These are phyloP conservation scores for Boletus subparvulus DNA, from an alignment of 768 basidiomycete genomes.

Conservation along the genomic window DNA sequence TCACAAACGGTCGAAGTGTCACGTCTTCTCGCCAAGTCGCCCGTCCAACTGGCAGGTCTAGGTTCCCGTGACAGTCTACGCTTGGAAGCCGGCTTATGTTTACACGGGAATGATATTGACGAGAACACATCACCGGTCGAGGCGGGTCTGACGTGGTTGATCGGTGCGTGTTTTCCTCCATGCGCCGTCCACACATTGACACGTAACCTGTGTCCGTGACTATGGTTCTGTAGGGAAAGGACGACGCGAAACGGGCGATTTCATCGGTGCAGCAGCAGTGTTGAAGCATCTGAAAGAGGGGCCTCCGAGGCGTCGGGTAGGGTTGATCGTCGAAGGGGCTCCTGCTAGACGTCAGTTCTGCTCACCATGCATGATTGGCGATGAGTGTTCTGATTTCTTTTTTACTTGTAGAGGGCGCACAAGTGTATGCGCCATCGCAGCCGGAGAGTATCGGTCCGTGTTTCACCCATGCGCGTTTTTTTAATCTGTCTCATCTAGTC, in stretches of 20 bases:
- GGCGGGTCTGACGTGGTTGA: slow-evolving; percentile 90
- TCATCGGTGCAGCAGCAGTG: slow-evolving; percentile 78
- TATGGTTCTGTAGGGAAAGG: slow-evolving; percentile 64
- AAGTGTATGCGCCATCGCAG: slow-evolving; percentile 58
- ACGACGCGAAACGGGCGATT: slow-evolving; percentile 63
- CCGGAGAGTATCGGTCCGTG: slow-evolving; percentile 60
- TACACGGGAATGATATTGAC: slow-evolving; percentile 93
- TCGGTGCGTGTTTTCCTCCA: slow-evolving; percentile 53
- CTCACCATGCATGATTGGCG: neutral
- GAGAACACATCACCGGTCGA: slow-evolving; percentile 86
- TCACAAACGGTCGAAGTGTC: slow-evolving; percentile 71
- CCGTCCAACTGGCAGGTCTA: slow-evolving; percentile 83
- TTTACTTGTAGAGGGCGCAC: slow-evolving; percentile 64
- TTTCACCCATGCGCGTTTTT: slow-evolving; percentile 2
- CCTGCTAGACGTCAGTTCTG: slow-evolving; percentile 72
- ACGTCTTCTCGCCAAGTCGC: slow-evolving; percentile 53
- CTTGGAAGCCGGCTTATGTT: slow-evolving; percentile 94
- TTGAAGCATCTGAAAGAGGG: slow-evolving; percentile 78
- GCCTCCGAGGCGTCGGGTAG: slow-evolving; percentile 74
- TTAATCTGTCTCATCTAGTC: neutral
- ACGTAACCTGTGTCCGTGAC: neutral
- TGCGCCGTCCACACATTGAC: too few relatives aligned
- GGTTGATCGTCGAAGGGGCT: slow-evolving; percentile 76
- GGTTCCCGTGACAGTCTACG: slow-evolving; percentile 93
- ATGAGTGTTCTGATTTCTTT: neutral